Conservation (phyloP, 2,329 filamentous ascomycete species). For the Karstenula rhodostoma region DNA sequence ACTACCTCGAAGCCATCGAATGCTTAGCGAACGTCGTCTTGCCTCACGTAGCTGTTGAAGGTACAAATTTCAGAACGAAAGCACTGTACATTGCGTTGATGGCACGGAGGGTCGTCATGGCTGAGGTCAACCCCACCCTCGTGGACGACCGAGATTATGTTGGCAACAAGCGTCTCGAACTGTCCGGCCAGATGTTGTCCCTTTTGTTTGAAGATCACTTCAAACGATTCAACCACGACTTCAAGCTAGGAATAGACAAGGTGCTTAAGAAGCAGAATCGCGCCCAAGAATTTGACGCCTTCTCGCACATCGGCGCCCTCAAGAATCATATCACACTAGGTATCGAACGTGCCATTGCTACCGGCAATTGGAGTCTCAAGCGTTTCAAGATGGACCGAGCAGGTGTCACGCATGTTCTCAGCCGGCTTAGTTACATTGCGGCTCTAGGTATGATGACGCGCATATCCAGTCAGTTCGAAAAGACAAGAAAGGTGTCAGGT, state of each 20-base stretch:
- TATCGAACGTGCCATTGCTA: slow-evolving; percentile 95
- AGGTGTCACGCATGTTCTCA: slow-evolving; percentile 95
- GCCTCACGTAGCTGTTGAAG: slow-evolving; percentile 90
- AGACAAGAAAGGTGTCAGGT: slow-evolving; percentile 95
- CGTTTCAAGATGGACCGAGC: slow-evolving; percentile 99
- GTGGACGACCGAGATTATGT: slow-evolving; percentile 98
- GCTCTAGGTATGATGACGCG: slow-evolving; percentile 99
- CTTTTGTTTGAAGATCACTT: slow-evolving; percentile 97
- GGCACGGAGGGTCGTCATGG: slow-evolving; percentile 95
- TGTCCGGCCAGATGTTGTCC: slow-evolving; percentile 93
- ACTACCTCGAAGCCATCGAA: slow-evolving; percentile 90
- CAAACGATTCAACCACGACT: slow-evolving; percentile 89
- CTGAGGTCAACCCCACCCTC: slow-evolving; percentile 84
- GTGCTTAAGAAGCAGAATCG: slow-evolving; percentile 92
- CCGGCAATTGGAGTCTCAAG: slow-evolving; percentile 97
- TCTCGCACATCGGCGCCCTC: slow-evolving; percentile 82
- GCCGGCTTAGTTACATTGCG: slow-evolving; percentile 93
- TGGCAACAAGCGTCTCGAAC: slow-evolving; percentile 93
- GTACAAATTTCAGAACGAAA: slow-evolving; percentile 95
- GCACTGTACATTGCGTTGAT: slow-evolving; percentile 96
- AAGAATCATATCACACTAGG: slow-evolving; percentile 89
- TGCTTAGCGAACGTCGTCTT: slow-evolving; percentile 92
- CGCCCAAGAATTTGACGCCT: slow-evolving; percentile 86
- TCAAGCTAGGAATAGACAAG: slow-evolving; percentile 95
- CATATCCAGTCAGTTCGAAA: slow-evolving; percentile 98